Evolutionary conservation across 805 yeast species (phyloP).

Genomic region (Monosporozyma unispora): DNA sequence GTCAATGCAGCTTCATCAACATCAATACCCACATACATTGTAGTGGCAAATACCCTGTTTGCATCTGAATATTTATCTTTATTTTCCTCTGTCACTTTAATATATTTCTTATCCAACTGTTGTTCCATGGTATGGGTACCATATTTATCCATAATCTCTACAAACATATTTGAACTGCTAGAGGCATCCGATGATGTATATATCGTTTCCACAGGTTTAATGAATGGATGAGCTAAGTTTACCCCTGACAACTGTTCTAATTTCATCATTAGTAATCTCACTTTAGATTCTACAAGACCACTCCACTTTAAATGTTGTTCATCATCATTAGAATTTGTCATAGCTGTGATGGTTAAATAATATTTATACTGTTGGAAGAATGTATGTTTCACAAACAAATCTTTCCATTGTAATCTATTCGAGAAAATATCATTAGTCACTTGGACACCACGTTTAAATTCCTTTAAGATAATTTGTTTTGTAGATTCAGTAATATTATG

Average conservation of each 20-base stretch:
- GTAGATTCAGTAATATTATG: constrained; percentile 90
- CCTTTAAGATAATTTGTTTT: constrained; percentile 69
- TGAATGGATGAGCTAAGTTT: constrained; percentile 81
- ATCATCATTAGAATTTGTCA: constrained; percentile 51
- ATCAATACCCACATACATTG: constrained; percentile 72
- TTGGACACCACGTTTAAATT: constrained; percentile 65
- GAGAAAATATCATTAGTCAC: constrained; percentile 58
- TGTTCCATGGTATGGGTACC: constrained; percentile 50
- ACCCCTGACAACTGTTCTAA: constrained; percentile 72
- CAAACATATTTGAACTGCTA: constrained; percentile 26
- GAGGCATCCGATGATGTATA: constrained; percentile 46
- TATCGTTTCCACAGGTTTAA: constrained; percentile 58
- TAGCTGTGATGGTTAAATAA: constrained; percentile 73
- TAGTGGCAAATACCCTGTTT: constrained; percentile 52
- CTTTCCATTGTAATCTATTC: constrained; percentile 64
- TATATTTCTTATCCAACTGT: constrained; percentile 29
- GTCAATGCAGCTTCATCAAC: constrained; percentile 21
- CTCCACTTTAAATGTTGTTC: constrained; percentile 89
- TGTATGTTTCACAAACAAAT: constrained; percentile 66
- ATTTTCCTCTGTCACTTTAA: constrained; percentile 31
- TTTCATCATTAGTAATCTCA: constrained; percentile 74
- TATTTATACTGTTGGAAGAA: constrained; percentile 80
- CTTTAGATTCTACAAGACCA: constrained; percentile 84
- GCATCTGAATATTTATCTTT: constrained; percentile 24
- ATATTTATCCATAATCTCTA: constrained; percentile 45